Evolutionary conservation across 371 early-diverging fungal genomes (phyloP), one percentile per base, ranked within the genome.

Genomic region (Mucor irregularis): DNA sequence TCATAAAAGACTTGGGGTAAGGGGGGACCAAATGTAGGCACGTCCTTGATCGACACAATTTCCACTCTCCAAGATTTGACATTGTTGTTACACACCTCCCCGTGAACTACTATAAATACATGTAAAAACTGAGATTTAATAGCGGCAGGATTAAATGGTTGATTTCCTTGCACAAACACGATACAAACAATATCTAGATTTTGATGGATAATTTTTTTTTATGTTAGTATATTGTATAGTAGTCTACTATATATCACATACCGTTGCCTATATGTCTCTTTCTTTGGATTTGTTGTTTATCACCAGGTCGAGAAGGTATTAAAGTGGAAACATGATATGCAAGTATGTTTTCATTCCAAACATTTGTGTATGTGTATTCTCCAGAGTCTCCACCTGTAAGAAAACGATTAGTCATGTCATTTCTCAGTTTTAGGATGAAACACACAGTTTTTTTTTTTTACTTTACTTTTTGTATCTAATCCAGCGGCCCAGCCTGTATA

Each of bases 181-280:
- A 91, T 74, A 58, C 83, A 82, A 14, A 90, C 87, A 61, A 91
- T 88, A 68, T 91, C 90, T 86, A 58, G 11, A 13, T 1, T 37
- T 22, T 16, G 28, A 29, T 14, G 34, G n/a, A 30, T 19, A 42
- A n/a, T 35, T 35, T 45, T 24, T 46, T 34, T 52, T 22, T 40
- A 46, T 47, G 17, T 42, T 30, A 52, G 13, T 38, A n/a, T n/a
- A n/a, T n/a, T n/a, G n/a, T n/a, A n/a, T 49, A 34, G n/a, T n/a
- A n/a, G n/a, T n/a, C n/a, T n/a, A n/a, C n/a, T 28, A 24, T 13
- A 21, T 19, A n/a, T n/a, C n/a, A n/a, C n/a, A n/a, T 73, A 79
- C 79, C 92, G 68, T 94, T 94, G 39, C 94, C 94, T 39, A 94
- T 90, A 66, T 92, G 93, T 19, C 92, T 74, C 62, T 94, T 94